Percentiles rank a stretch among this genome's conserved stretches.
These are phyloP conservation scores for Carallia pectinifolia DNA, from an alignment of 345 rosid genomes.

Conservation along the genomic window DNA sequence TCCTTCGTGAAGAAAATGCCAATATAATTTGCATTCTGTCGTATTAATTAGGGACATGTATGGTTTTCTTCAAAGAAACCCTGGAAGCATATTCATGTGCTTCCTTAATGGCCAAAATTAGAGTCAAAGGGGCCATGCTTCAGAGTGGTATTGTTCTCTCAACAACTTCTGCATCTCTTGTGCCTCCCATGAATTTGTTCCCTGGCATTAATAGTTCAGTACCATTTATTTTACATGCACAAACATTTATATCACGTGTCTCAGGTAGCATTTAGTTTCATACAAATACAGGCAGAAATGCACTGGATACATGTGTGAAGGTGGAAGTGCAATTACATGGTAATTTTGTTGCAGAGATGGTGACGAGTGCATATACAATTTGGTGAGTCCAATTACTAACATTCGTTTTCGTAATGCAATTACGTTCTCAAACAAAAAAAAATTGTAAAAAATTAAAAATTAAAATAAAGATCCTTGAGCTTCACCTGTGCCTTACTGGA, in stretches of 20 bases:
- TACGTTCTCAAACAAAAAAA: background rate
- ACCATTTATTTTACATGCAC: background rate
- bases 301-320: background rate
- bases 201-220: constrained; percentile 32
- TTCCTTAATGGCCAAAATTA: background rate
- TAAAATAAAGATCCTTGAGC: background rate
- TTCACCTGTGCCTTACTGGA: constrained; percentile 31
- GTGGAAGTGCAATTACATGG: background rate
- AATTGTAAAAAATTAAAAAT: background rate
- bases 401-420: too few species aligned
- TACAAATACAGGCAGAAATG: background rate
- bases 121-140: constrained; percentile 18
- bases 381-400: too few species aligned
- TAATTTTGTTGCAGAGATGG: background rate
- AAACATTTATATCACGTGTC: background rate
- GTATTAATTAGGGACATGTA: constrained; percentile 21
- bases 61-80: constrained; percentile 16
- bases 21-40: constrained; percentile 18
- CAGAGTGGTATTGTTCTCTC: constrained; percentile 34
- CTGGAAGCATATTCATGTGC: constrained; percentile 38
- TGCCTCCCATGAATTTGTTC: constrained; percentile 38
- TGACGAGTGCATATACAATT: background rate
- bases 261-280: constrained; percentile 3
- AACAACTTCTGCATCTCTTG: constrained; percentile 36
- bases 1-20: background rate